Evolutionary conservation across 225 moss, liverwort and hornwort species (phyloP), one percentile per base, ranked within the genome.

Genomic region (Pseudisothecium myosuroides): DNA sequence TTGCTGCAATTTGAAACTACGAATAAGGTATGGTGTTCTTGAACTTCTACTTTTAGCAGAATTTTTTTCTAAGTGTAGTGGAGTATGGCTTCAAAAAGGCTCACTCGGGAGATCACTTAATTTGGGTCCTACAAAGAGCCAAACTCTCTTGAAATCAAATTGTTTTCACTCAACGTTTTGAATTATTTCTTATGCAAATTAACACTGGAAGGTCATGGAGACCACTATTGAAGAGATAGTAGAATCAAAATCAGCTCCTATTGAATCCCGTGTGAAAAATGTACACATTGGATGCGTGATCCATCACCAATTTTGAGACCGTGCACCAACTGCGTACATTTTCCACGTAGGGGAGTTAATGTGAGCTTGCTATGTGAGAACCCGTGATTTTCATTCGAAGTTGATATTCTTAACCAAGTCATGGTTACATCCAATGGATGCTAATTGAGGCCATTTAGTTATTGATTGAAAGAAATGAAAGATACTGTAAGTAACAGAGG

Each of bases 1-100:
- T 87, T 95, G 64, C 86, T 94, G 26, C 89, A 92, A 83, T 95
- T 95, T 37, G 95, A 95, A 93, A 85, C 83, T 43, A 95, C 94
- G 50, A 93, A 94, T 56, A 88, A 91, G 95, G 95, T 93, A 50
- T 14, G 20, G 0, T 37, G 24, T 36, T 67, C 69, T 87, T 19
- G 55, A 14, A 87, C 7, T 50, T 45, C 19, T 37, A 18, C 14
- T 12, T 32, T 16, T 8, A 22, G 11, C 16, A 8, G 41, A 32
- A 5, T 58, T 36, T 71, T 21, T 56, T 31, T 32, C 24, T 14
- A 34, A 17, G 12, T 12, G 45, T 0, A 24, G 34, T 24, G 4
- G 18, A 47, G 36, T 27, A 24, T 47, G 18, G 5, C 41, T 34
- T 73, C 13, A 56, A 79, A 3, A 23, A 56, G 45, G 17, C 17